Conservation (phyloP, 768 basidiomycete genomes). For the Agaricus subrufescens region DNA sequence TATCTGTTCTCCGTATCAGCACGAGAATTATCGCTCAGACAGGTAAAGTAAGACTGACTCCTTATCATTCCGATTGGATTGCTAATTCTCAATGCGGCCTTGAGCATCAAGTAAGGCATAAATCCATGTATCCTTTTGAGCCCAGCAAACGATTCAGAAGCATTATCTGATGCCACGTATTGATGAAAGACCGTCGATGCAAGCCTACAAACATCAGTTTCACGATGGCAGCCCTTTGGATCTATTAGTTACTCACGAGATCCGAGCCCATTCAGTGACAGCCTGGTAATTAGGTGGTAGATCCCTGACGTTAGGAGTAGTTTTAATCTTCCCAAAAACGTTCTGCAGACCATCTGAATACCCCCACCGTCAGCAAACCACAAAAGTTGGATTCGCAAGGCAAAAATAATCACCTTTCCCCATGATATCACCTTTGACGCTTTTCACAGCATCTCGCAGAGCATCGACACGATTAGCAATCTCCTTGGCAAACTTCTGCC, state of each 20-base stretch:
- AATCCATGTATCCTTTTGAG: conserved; percentile 92
- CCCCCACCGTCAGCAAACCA: too few relatives aligned
- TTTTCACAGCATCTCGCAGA: conserved; percentile 75
- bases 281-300: conserved; percentile 84
- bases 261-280: conserved; percentile 94
- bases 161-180: conserved; percentile 88
- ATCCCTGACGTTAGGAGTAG: conserved; percentile 68
- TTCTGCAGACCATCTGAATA: conserved; percentile 74
- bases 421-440: conserved; percentile 93
- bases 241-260: conserved; percentile 63
- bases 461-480: conserved; percentile 84
- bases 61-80: conserved; percentile 98
- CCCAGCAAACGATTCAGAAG: conserved; percentile 82
- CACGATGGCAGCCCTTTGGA: not conserved
- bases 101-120: conserved; percentile 98
- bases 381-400: not conserved
- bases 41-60: conserved; percentile 35
- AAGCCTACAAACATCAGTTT: conserved; percentile 43
- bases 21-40: not conserved
- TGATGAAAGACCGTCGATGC: conserved; percentile 97
- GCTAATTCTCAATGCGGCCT: conserved; percentile 84
- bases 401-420: conserved; percentile 51
- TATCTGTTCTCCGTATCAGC: conserved; percentile 28
- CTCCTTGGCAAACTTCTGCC: conserved; percentile 80
- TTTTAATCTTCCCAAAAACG: conserved; percentile 86